Percentiles rank a stretch among this genome's conserved stretches.
phyloP scores from a whole-genome alignment of 2,329 filamentous ascomycete species.

The Beauveria medogensis region DNA sequence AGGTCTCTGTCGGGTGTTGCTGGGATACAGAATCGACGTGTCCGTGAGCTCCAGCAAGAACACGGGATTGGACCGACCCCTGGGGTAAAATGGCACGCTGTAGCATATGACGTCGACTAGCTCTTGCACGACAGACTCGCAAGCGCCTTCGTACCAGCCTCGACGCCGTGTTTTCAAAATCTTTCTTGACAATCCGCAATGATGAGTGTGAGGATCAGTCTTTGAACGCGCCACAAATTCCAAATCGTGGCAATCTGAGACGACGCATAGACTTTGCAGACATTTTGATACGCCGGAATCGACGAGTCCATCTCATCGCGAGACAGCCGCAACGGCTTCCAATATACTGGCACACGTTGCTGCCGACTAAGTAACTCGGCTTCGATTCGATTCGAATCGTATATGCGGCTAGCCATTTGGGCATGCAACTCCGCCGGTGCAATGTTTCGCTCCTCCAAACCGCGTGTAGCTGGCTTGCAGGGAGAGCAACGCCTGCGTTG shows the following conservation, averaged over 20 bases:
- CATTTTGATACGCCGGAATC: neutral
- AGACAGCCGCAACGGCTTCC: neutral
- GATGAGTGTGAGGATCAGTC: neutral
- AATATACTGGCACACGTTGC: neutral
- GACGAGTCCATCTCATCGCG: neutral
- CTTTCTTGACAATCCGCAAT: neutral
- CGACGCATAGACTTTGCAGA: neutral
- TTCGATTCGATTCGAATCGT: neutral
- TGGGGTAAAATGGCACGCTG: slow-evolving; percentile 1
- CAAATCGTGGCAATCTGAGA: slow-evolving; percentile 4
- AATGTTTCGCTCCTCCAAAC: neutral
- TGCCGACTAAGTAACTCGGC: neutral
- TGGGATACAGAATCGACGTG: neutral
- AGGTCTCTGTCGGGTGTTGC: too few species aligned
- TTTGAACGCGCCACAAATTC: slow-evolving; percentile 1
- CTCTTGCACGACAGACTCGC: neutral
- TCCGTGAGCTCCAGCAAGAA: neutral
- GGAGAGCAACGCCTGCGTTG: neutral
- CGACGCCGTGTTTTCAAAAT: neutral
- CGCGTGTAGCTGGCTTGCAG: neutral
- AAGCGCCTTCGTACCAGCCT: neutral
- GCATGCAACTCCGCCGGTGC: too few species aligned
- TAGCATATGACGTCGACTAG: neutral
- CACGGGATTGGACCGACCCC: neutral
- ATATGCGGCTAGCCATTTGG: neutral